Evolutionary conservation across 2,329 filamentous ascomycete species (phyloP), one percentile per base, ranked within the genome.

Genomic region (Hypoxylon sp.): DNA sequence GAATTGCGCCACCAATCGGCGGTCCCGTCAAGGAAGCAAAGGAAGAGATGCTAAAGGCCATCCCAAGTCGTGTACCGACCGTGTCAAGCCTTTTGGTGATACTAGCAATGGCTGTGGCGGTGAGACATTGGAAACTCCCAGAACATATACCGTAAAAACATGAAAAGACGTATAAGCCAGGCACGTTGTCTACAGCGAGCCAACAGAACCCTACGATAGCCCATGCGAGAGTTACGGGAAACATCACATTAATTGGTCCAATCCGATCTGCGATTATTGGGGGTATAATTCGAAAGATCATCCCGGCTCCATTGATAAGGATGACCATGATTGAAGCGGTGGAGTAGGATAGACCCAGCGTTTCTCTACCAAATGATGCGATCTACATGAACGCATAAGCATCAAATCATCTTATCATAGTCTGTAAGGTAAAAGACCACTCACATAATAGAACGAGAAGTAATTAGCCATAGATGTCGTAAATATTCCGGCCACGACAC

Each of bases 401-500:
- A 43, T 11, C 14, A 23, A 43, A 23, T 23, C 43, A n/a, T 25
- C 10, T 21, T n/a, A 14, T 10, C 23, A 2, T 36, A n/a, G 43
- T 48, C 4, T 50, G 21, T 49, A 59, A 59, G 59, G 32, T 11
- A 10, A 10, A n/a, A 21, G 19, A 34, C 5, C 11, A 74, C 76
- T 72, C 53, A 78, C 81, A 48, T 82, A 83, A 65, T 83, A 83
- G 25, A 82, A 82, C 0, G 80, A 80, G 52, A 80, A 83, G 61
- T 82, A 83, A 6, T 81, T 82, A 0, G 77, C 76, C 80, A 79
- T 82, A 25, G 79, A 79, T 5, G 78, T 71, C 23, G 80, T 76
- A 65, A 82, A 83, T 28, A 81, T 60, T 0, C 79, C 80, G 0
- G 68, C 45, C 0, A 81, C 76, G n/a, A 80, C 81, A 0, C 72